Evolutionary conservation across 768 basidiomycete genomes (phyloP).

Genomic region (Mycena galericulata): DNA sequence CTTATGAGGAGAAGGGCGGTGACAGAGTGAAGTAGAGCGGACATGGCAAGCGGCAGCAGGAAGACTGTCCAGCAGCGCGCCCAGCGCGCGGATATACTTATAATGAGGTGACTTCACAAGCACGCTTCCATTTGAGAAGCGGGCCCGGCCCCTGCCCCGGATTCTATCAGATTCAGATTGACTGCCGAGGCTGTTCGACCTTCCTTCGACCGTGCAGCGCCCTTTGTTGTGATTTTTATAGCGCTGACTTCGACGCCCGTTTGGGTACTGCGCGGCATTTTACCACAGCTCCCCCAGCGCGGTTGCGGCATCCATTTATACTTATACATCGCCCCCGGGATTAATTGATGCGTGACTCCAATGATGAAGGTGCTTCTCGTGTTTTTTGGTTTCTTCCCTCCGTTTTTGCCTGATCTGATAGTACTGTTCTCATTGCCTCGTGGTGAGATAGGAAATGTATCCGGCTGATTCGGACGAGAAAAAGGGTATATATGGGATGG

Average conservation of each 20-base stretch:
- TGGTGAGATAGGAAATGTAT: too few species aligned
- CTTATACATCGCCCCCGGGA: too few species aligned
- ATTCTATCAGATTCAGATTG: not conserved
- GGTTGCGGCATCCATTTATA: too few species aligned
- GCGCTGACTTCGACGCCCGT: too few species aligned
- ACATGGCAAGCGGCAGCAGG: constrained; percentile 2
- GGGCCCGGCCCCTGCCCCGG: not conserved
- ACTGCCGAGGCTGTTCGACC: not conserved
- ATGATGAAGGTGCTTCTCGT: too few species aligned
- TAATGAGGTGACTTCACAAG: too few species aligned
- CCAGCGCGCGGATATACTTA: not conserved
- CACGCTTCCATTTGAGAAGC: not conserved
- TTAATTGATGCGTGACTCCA: too few species aligned
- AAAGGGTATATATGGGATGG: not conserved
- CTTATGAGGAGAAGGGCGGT: constrained; percentile 7
- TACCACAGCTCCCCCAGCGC: not conserved
- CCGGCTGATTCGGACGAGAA: too few species aligned
- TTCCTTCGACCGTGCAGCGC: not conserved
- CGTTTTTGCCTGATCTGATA: too few species aligned
- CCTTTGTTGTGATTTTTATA: not conserved
- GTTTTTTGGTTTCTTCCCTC: too few species aligned
- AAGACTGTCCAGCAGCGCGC: too few species aligned
- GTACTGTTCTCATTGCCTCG: too few species aligned
- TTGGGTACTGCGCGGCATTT: not conserved
- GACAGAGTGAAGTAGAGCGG: not conserved